These are phyloP conservation scores for Truncatella angustata DNA, from an alignment of 2,329 filamentous ascomycete genomes.

Conservation along the genomic window DNA sequence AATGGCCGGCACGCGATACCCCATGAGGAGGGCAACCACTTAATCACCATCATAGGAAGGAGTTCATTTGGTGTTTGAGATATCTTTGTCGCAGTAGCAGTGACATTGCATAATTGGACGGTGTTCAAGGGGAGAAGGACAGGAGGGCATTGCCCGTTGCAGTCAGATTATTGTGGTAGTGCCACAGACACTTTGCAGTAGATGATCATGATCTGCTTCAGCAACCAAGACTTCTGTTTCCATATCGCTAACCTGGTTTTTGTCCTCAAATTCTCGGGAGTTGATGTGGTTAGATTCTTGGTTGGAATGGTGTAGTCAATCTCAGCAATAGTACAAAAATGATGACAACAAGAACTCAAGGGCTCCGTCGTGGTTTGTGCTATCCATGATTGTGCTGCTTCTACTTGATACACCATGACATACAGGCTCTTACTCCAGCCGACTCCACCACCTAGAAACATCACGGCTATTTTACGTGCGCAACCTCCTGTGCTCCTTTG, in stretches of 20 bases:
- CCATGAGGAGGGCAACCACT: not conserved
- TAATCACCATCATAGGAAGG: conserved; percentile 5
- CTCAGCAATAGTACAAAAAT: not conserved
- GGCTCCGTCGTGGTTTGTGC: too few relatives aligned
- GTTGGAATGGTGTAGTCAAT: not conserved
- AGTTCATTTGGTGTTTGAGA: conserved; percentile 2
- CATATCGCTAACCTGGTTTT: not conserved
- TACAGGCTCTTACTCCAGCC: too few relatives aligned
- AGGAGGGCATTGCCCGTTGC: too few relatives aligned
- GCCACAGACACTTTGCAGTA: too few relatives aligned
- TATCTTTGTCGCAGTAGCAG: conserved; percentile 4
- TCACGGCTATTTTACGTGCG: not conserved
- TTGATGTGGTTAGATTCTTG: not conserved
- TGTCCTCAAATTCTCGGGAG: not conserved
- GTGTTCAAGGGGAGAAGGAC: not conserved
- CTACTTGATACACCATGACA: too few relatives aligned
- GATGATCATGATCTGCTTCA: too few relatives aligned
- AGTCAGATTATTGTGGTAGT: too few relatives aligned
- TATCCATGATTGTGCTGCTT: too few relatives aligned
- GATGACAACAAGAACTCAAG: not conserved
- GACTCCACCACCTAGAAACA: too few relatives aligned
- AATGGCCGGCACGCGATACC: conserved; percentile 2
- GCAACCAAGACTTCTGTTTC: not conserved
- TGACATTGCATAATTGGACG: conserved; percentile 3
- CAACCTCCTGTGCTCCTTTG: not conserved